Conservation (phyloP, 192 early-diverging fungal species). For the Lobosporangium transversale region DNA sequence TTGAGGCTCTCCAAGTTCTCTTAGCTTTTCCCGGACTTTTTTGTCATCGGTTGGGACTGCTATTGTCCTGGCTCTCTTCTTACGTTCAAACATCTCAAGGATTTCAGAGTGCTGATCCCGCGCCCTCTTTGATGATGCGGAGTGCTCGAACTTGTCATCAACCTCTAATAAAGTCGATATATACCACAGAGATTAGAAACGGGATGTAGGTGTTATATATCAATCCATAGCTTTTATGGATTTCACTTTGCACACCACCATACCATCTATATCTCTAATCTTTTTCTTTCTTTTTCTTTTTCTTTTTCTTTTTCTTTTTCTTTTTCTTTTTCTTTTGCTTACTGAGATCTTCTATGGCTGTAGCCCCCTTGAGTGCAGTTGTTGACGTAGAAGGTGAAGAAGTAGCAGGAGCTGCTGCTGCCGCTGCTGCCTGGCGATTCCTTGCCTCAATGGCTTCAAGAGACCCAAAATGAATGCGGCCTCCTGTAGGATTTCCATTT, state of each 20-base stretch:
- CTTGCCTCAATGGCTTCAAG: slow-evolving; percentile 64
- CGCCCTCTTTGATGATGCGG: slow-evolving; percentile 58
- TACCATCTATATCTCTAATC: too few relatives aligned
- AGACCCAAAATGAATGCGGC: slow-evolving; percentile 70
- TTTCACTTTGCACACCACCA: too few relatives aligned
- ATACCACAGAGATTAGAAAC: not conserved
- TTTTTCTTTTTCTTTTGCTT: slow-evolving; percentile 1
- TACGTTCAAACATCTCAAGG: slow-evolving; percentile 79
- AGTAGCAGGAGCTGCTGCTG: slow-evolving; percentile 10
- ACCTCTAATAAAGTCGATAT: slow-evolving; percentile 15
- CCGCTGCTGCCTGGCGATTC: slow-evolving; percentile 51
- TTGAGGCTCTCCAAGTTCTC: slow-evolving; percentile 85
- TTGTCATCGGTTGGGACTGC: slow-evolving; percentile 93
- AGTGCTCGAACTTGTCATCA: slow-evolving; percentile 53
- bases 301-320: too few relatives aligned
- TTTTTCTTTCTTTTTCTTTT: too few relatives aligned
- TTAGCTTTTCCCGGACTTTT: slow-evolving; percentile 75
- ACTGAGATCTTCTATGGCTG: slow-evolving; percentile 29
- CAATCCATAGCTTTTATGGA: too few relatives aligned
- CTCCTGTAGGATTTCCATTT: slow-evolving; percentile 53
- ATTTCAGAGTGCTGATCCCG: slow-evolving; percentile 63
- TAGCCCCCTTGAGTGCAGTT: too few relatives aligned
- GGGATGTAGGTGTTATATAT: too few relatives aligned
- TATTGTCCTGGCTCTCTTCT: slow-evolving; percentile 76
- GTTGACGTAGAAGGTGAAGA: slow-evolving; percentile 4